Evolutionary conservation across 192 early-diverging fungal species (phyloP), one percentile per base, ranked within the genome.

Genomic region (Phycomyces nitens): DNA sequence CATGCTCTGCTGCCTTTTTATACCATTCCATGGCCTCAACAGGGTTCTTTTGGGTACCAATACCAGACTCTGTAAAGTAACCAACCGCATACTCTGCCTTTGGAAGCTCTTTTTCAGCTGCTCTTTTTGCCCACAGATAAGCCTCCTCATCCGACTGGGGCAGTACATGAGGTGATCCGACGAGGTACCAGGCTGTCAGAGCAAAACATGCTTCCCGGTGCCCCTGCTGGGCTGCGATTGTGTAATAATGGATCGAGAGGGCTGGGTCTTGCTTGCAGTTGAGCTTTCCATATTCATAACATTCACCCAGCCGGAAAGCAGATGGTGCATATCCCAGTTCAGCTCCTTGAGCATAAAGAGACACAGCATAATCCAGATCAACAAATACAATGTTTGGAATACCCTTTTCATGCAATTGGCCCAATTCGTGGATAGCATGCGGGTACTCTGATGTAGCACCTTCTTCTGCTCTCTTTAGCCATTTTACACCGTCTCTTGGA

Each of bases 31-130:
- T 73, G 4, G 86, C 84, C 14, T 75, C 75, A 10, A 80, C 70
- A 53, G 68, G 52, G 68, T 89, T 81, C 58, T 74, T 85, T 8
- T 56, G 58, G 49, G 72, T 62, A 38, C 86, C 86, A 64, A 88
- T 85, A 27, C 86, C 86, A 27, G 82, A 77, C 53, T 88, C 86
- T 26, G 80, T 79, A 56, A 85, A 86, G 62, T 86, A 88, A 43
- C 85, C 86, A 34, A 88, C 72, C 20, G 86, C 86, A 65, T 83
- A 85, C 43, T 85, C 74, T 7, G 86, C 85, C 59, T 86, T 86
- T 23, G 82, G 67, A 23, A 86, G 58, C 22, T 78, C 80, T 42
- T 78, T 72, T 50, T 88, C 83, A 10, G 86, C 86, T 0, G 86
- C 84, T 4, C 74, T 63, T 42, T 69, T 77, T 5, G 84, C 84